Base-by-base conservation (phyloP, 139 green algal genomes). In the Chlamydomonas applanata region DNA sequence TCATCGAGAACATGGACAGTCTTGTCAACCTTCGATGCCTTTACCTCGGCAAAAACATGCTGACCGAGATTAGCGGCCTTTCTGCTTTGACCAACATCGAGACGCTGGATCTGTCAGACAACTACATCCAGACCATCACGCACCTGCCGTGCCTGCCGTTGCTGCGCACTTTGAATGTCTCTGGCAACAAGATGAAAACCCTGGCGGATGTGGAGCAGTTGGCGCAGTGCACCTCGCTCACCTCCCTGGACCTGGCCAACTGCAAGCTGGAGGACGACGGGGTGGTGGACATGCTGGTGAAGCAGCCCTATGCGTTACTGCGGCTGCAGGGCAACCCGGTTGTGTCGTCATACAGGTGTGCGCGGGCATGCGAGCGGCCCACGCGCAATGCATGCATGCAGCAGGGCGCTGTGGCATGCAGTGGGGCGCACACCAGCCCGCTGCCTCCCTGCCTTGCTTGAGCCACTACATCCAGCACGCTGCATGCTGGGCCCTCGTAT, bases 31-130 rank as follows among this genome's bases (percentile, higher is more conserved):
- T 94, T 44, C 84, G 87, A 1, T 89, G 81, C 72, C 75, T 94
- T 20, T 92, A 91, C 73, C 69, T 94, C 20, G 85, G 74, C 9
- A 88, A 89, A 30, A 94, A 94, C 66, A 66, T 89, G 19, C 79
- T 94, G 4, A 9, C 65, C 14, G n/a, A 66, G 59, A 66, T 66
- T 3, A 27, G 49, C 0, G 85, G 86, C 11, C 67, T 93, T 3
- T 44, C 75, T 19, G 40, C 27, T 14, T 72, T 93, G 7, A 78
- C 68, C 19, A 68, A 84, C 30, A 69, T 93, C 22, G 79, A 87
- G 46, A 83, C 81, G 2, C 78, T 94, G 1, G 89, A 94, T 71
- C 32, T 94, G 17, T 84, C 78, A 5, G 79, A 92, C 32, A 94
- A 94, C 79, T 67, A 78, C 45, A 88, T 94, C 36, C 30, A 22